Conservation (phyloP, 2,329 filamentous ascomycete genomes). For the Aureobasidium melanogenum region DNA sequence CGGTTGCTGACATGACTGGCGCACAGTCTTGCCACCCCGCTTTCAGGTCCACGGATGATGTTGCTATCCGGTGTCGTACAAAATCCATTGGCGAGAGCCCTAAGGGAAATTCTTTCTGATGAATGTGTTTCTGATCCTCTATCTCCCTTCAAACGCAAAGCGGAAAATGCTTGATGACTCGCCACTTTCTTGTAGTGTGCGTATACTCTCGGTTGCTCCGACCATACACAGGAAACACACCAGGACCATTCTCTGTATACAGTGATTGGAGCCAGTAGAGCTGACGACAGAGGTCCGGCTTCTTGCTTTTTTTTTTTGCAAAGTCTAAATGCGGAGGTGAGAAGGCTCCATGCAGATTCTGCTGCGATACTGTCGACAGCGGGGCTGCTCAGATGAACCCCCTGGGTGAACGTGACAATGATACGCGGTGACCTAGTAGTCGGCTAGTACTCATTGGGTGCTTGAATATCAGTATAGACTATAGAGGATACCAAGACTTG, state of each 20-base stretch:
- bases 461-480: background rate
- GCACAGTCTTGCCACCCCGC: constrained; percentile 7
- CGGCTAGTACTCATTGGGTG: background rate
- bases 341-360: constrained; percentile 4
- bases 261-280: background rate
- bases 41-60: background rate
- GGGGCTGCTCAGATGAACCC: background rate
- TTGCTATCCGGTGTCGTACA: constrained; percentile 3
- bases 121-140: background rate
- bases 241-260: background rate
- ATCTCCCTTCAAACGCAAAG: background rate
- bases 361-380: background rate
- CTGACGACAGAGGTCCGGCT: background rate
- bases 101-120: background rate
- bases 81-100: background rate
- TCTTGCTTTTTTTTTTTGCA: background rate
- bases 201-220: background rate
- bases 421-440: background rate
- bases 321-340: background rate
- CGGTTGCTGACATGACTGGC: constrained; percentile 7
- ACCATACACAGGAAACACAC: background rate
- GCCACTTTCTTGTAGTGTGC: background rate
- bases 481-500: background rate
- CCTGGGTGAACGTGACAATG: background rate
- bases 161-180: background rate